Evolutionary conservation across 371 early-diverging fungal genomes (phyloP), one percentile per base, ranked within the genome.

Genomic region (Batkoa obscura): DNA sequence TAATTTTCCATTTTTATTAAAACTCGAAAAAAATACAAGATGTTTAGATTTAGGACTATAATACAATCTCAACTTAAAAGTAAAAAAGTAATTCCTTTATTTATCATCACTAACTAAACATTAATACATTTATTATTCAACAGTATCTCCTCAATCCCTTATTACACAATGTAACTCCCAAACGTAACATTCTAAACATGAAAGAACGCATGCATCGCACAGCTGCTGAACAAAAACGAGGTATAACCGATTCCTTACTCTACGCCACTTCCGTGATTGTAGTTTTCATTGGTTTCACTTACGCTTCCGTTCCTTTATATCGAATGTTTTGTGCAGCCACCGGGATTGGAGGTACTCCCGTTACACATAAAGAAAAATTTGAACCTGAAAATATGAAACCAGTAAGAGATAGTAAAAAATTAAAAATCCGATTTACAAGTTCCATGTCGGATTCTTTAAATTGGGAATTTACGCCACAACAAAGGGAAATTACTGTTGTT

Each of bases 281-380:
- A 17, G 66, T 72, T 17, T 84, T 94, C 64, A 45, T 94, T 4
- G 98, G 97, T 13, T 69, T 89, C 13, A 75, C 90, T 1, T 98
- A 94, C 64, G 93, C 95, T 0, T 88, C 94, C 0, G 96, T 96
- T 0, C 98, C 98, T 2, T 73, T 95, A 13, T 98, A 98, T 70
- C 80, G 93, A 43, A 66, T 96, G 57, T 82, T 96, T 60, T 98
- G 98, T 70, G 75, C 86, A 39, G 75, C 79, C 10, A 96, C 94
- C 1, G 97, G 97, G 0, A 75, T 82, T 57, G 90, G 84, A 60
- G 98, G 98, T 2, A 85, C 87, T 23, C 85, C 86, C 12, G 73
- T 73, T 3, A 80, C 79, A 36, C 78, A 79, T 57, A 64, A 64
- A 9, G 46, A 57, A 32, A 72, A 73, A 47, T 79, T 83, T 60